phyloP scores from a whole-genome alignment of 179 eudicot species.

The Drosera spatulata region DNA sequence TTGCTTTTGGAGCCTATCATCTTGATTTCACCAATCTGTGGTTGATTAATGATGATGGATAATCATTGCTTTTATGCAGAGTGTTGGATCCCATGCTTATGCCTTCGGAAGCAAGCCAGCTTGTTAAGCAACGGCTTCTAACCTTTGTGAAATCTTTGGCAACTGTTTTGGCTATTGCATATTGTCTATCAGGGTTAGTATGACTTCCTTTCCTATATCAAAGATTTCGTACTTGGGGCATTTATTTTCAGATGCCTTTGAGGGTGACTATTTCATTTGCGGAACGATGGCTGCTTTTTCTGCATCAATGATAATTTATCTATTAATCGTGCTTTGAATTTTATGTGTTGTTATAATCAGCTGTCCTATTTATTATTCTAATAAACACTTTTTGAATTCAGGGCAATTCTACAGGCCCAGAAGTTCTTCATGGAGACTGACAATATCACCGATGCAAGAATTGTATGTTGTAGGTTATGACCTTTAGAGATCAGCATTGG shows the following conservation, averaged over 20 bases:
- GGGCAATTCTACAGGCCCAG: slow-evolving; percentile 77
- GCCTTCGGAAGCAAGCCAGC: slow-evolving; percentile 69
- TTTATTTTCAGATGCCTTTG: too few relatives aligned
- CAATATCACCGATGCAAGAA: slow-evolving; percentile 55
- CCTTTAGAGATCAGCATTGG: neutral
- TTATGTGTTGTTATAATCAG: too few relatives aligned
- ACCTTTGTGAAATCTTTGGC: slow-evolving; percentile 78
- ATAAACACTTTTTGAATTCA: slow-evolving; percentile 19
- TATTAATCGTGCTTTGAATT: too few relatives aligned
- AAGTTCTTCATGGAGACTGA: slow-evolving; percentile 62
- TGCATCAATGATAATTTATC: too few relatives aligned
- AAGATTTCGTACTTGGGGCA: too few relatives aligned
- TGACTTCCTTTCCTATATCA: slow-evolving; percentile 1
- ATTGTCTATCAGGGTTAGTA: slow-evolving; percentile 68
- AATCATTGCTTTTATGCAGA: slow-evolving; percentile 29
- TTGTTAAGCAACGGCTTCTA: slow-evolving; percentile 72
- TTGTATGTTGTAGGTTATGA: slow-evolving; percentile 40
- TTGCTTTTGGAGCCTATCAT: too few relatives aligned
- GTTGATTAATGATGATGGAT: neutral
- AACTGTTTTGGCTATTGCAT: slow-evolving; percentile 80
- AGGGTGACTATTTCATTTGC: too few relatives aligned
- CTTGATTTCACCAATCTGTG: neutral
- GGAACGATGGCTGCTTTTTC: too few relatives aligned
- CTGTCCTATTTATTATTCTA: neutral
- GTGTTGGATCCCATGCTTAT: slow-evolving; percentile 61